Conservation (phyloP, 2,329 filamentous ascomycete genomes). For the Paraphaeosphaeria minitans region DNA sequence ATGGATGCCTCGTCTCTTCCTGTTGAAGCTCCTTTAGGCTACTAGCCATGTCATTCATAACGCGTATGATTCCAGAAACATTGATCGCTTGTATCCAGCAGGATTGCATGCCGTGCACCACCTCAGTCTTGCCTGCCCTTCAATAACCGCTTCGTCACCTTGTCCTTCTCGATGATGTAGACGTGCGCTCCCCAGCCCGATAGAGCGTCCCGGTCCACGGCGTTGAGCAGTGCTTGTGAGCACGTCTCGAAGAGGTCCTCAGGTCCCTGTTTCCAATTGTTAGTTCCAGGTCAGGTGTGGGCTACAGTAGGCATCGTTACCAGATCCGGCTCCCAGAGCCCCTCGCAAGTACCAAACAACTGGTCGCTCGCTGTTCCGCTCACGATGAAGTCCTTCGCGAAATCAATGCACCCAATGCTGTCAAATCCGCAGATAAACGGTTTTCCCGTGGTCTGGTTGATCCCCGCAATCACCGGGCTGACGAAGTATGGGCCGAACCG, state of each 20-base stretch:
- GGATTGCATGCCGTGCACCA: constrained; percentile 14
- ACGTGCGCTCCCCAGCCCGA: constrained; percentile 99
- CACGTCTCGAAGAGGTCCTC: constrained; percentile 98
- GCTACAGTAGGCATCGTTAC: constrained; percentile 53
- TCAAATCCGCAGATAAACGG: constrained; percentile 99
- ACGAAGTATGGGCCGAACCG: constrained; percentile 98
- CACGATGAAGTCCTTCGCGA: constrained; percentile 99
- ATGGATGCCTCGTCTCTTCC: constrained; percentile 8
- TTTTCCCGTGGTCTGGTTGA: constrained; percentile 91
- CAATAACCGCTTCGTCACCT: constrained; percentile 97
- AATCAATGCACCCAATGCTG: constrained; percentile 98
- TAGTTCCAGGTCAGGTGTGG: constrained; percentile 8
- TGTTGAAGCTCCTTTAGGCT: constrained; percentile 2
- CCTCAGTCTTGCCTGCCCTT: constrained; percentile 88
- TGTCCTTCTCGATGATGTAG: constrained; percentile 99
- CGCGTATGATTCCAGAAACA: constrained; percentile 20
- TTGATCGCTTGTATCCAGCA: constrained; percentile 20
- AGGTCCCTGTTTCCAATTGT: constrained; percentile 63
- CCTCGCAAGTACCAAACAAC: constrained; percentile 98
- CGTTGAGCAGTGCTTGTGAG: constrained; percentile 92
- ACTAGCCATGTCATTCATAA: constrained; percentile 6
- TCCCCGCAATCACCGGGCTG: constrained; percentile 88
- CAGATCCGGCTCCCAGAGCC: constrained; percentile 95
- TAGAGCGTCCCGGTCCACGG: constrained; percentile 93
- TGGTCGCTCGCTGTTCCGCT: constrained; percentile 95